A percentile compares a stretch with the other conserved stretches of the same genome.
These are phyloP conservation scores for Garcia nutans DNA, from an alignment of 345 rosid species.

Conservation along the genomic window DNA sequence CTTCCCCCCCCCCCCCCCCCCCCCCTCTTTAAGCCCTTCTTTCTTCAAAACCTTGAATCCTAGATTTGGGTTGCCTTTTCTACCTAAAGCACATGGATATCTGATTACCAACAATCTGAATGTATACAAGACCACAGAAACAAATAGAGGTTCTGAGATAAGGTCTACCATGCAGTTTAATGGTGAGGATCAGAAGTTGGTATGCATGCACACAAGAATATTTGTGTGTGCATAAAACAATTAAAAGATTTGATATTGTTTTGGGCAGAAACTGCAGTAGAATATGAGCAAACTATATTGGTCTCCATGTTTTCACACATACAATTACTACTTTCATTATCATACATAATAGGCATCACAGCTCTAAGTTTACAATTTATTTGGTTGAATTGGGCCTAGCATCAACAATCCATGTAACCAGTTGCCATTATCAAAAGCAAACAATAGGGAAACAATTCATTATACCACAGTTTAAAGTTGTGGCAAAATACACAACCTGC, in stretches of 20 bases:
- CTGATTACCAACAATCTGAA: neutral
- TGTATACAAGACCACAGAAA: neutral
- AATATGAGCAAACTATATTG: neutral
- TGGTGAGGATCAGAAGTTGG: neutral
- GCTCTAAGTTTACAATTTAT: neutral
- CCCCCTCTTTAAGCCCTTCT: neutral
- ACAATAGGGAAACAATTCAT: neutral
- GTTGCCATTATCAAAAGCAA: neutral
- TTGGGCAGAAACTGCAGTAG: neutral
- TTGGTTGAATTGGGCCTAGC: neutral
- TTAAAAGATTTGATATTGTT: neutral
- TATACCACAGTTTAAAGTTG: neutral
- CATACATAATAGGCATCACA: neutral
- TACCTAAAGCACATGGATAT: neutral
- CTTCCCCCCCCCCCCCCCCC: neutral
- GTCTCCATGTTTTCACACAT: neutral
- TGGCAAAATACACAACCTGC: conserved; percentile 2
- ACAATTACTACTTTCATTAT: neutral
- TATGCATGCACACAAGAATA: neutral
- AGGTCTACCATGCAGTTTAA: neutral
- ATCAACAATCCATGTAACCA: neutral
- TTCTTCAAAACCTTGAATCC: too few relatives aligned
- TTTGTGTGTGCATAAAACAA: neutral
- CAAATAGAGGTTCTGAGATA: neutral
- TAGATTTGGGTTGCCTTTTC: neutral